Conservation (phyloP, 345 rosid genomes). For the Arabidopsis arenosa region DNA sequence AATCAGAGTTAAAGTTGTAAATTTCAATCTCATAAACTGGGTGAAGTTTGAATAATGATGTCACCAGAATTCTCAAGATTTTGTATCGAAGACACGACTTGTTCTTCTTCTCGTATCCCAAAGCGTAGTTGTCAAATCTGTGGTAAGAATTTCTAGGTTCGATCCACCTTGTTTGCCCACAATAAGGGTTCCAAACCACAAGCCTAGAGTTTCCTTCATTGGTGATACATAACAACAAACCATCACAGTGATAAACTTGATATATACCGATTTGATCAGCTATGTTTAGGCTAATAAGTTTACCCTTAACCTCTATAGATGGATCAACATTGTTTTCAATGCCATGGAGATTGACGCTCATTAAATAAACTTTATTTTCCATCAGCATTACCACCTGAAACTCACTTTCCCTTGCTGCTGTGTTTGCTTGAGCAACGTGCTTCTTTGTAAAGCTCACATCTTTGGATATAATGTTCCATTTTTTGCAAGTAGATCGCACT, state of each 20-base stretch:
- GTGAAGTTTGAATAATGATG: too few species aligned
- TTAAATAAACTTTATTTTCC: background rate
- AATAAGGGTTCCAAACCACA: background rate
- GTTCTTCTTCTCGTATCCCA: conserved; percentile 1
- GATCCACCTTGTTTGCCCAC: background rate
- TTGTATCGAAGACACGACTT: background rate
- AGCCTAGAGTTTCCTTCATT: background rate
- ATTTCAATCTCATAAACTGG: background rate
- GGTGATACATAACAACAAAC: background rate
- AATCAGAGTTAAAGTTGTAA: background rate
- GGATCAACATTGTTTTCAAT: background rate
- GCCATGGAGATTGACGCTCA: background rate
- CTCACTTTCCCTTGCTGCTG: background rate
- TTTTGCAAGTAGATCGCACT: conserved; percentile 1
- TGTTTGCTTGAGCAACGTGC: background rate
- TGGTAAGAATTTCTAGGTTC: background rate
- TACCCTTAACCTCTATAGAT: background rate
- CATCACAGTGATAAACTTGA: background rate
- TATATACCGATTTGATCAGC: background rate
- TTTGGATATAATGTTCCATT: background rate
- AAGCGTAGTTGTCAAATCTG: background rate
- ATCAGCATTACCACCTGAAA: background rate
- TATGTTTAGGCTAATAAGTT: background rate
- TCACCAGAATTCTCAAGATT: background rate
- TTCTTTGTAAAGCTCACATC: background rate